These are phyloP conservation scores for Citeromyces matritensis DNA, from an alignment of 805 yeast species.

Conservation along the genomic window DNA sequence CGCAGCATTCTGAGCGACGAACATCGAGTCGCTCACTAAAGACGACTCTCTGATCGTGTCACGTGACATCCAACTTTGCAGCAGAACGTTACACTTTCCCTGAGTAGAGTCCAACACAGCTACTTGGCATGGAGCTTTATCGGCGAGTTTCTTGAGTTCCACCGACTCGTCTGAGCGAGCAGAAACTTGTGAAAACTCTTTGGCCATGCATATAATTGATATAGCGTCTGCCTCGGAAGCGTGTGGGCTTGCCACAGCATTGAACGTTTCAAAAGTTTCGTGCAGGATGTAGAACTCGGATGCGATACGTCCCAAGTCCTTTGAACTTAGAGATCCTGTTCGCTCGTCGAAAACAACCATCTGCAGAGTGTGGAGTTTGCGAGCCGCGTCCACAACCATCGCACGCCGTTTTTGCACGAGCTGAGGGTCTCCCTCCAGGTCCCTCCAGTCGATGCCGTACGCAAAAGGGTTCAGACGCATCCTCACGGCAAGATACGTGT, in stretches of 20 bases:
- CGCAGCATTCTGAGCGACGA: constrained; percentile 91
- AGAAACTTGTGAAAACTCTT: constrained; percentile 84
- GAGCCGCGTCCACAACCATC: constrained; percentile 69
- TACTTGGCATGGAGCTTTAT: constrained; percentile 63
- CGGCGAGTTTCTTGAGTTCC: constrained; percentile 56
- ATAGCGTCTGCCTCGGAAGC: constrained; percentile 90
- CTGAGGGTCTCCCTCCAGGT: constrained; percentile 69
- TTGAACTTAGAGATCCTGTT: constrained; percentile 64
- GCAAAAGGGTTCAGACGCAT: constrained; percentile 91
- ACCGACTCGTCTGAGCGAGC: constrained; percentile 75
- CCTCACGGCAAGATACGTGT: constrained; percentile 84
- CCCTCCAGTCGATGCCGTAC: constrained; percentile 84
- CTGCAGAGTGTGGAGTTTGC: constrained; percentile 70
- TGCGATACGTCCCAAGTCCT: constrained; percentile 88
- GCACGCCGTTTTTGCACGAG: constrained; percentile 58
- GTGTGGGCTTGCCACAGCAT: constrained; percentile 64
- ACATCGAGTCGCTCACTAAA: constrained; percentile 70
- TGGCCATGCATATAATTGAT: constrained; percentile 80
- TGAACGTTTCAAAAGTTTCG: constrained; percentile 80
- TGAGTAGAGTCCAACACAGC: constrained; percentile 70
- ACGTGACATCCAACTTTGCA: constrained; percentile 80
- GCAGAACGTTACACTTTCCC: constrained; percentile 74
- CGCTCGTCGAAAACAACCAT: constrained; percentile 89
- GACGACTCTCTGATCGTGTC: constrained; percentile 66
- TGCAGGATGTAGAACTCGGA: constrained; percentile 83